A percentile compares a stretch with the other conserved stretches of the same genome.
These are phyloP conservation scores for Poa pratensis DNA, from an alignment of 176 grass and related monocot species.

Conservation along the genomic window DNA sequence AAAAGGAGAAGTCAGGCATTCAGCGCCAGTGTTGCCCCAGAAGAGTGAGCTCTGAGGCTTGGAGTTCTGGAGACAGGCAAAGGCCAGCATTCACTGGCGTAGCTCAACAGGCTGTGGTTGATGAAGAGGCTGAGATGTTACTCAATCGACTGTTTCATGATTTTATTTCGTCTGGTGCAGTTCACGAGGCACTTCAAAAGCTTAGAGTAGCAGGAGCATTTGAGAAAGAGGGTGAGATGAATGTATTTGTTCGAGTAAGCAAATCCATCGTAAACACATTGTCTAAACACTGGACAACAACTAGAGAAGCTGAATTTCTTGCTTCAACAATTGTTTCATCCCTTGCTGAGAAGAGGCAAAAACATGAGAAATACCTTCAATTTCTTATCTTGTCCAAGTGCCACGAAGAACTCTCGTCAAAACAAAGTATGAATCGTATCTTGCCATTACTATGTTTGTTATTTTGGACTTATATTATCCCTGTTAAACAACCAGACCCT, in stretches of 20 bases:
- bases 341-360: constrained; percentile 84
- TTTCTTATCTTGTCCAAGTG: constrained; percentile 89
- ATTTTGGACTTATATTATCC: constrained; percentile 17
- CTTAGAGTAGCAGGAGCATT: constrained; percentile 81
- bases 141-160: constrained; percentile 84
- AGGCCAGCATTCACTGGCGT: constrained; percentile 60
- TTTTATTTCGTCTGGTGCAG: constrained; percentile 76
- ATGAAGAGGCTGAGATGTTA: constrained; percentile 91
- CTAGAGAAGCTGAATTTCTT: constrained; percentile 93
- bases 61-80: constrained; percentile 78
- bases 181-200: constrained; percentile 75
- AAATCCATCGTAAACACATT: constrained; percentile 95
- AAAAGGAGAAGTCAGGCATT: constrained; percentile 71
- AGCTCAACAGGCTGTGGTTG: constrained; percentile 57
- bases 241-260: constrained; percentile 84
- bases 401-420: constrained; percentile 81
- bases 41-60: constrained; percentile 84
- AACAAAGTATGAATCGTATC: constrained; percentile 70
- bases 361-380: constrained; percentile 90
- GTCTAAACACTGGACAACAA: constrained; percentile 99
- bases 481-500: background rate
- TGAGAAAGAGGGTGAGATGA: constrained; percentile 93
- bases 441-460: constrained; percentile 30
- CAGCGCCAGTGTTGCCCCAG: constrained; percentile 62
- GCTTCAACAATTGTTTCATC: constrained; percentile 94